These are phyloP conservation scores for Paraphoma sp. DNA, from an alignment of 2,329 filamentous ascomycete genomes.

Conservation along the genomic window DNA sequence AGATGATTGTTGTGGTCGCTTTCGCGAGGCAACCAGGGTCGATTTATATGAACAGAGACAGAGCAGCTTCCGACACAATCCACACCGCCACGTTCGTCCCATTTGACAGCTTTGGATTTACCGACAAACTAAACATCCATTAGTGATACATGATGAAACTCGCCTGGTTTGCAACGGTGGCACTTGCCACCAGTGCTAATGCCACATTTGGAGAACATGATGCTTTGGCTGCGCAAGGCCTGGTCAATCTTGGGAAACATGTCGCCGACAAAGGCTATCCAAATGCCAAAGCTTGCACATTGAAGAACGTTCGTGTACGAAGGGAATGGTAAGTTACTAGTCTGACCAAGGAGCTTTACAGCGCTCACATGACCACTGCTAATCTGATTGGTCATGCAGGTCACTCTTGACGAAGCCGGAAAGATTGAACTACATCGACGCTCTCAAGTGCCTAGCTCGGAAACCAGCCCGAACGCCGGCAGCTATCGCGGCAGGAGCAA, in stretches of 20 bases:
- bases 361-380: too few species aligned
- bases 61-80: too few species aligned
- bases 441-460: constrained; percentile 37
- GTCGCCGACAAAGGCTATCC: constrained; percentile 30
- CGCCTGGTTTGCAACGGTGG: constrained; percentile 8
- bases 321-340: constrained; percentile 54
- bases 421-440: constrained; percentile 37
- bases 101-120: constrained; percentile 3
- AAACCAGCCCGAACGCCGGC: constrained; percentile 31
- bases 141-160: too few species aligned
- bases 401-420: constrained; percentile 27
- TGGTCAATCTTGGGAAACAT: constrained; percentile 43
- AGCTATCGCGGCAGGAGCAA: constrained; percentile 29
- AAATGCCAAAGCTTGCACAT: constrained; percentile 38
- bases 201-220: constrained; percentile 33
- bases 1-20: constrained; percentile 33
- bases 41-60: too few species aligned
- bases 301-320: constrained; percentile 49
- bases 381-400: too few species aligned
- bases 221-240: constrained; percentile 40
- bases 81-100: too few species aligned
- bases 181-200: constrained; percentile 17
- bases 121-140: too few species aligned
- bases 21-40: too few species aligned
- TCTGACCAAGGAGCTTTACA: too few species aligned